phyloP scores from a whole-genome alignment of 78 protist species.

The Dictyostelium brefeldianum region DNA sequence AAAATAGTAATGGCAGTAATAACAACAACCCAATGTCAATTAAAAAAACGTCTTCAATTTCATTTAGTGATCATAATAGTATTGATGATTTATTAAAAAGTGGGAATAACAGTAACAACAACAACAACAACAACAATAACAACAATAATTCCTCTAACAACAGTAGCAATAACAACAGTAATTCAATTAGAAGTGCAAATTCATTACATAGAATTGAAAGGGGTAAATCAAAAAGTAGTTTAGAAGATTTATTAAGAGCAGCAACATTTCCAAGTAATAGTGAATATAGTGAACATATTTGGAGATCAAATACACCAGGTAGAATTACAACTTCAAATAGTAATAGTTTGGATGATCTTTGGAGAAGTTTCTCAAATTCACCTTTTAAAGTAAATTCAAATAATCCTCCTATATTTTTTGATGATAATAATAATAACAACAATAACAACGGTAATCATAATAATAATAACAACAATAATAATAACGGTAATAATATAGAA shows the following conservation, averaged over 20 bases:
- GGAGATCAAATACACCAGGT: conserved; percentile 49
- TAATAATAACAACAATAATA: background rate
- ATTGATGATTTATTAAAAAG: conserved; percentile 31
- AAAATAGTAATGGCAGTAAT: background rate
- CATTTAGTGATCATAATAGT: conserved; percentile 37
- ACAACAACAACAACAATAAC: background rate
- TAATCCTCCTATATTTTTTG: background rate
- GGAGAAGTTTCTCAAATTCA: conserved; percentile 63
- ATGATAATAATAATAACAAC: background rate
- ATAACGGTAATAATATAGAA: background rate
- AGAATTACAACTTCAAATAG: conserved; percentile 33
- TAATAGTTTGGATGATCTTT: conserved; percentile 55
- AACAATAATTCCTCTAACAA: background rate
- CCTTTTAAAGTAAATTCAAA: conserved; percentile 22
- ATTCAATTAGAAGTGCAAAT: background rate
- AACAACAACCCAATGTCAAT: background rate
- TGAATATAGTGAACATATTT: background rate
- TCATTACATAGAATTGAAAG: conserved; percentile 60
- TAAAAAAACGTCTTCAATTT: background rate
- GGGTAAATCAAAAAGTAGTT: conserved; percentile 32
- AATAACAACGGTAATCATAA: background rate
- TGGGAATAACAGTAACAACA: background rate
- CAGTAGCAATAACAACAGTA: background rate
- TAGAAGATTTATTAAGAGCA: conserved; percentile 39
- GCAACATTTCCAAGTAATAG: background rate